Conservation (phyloP, 2,329 filamentous ascomycete genomes). For the Epichloe hybrida region DNA sequence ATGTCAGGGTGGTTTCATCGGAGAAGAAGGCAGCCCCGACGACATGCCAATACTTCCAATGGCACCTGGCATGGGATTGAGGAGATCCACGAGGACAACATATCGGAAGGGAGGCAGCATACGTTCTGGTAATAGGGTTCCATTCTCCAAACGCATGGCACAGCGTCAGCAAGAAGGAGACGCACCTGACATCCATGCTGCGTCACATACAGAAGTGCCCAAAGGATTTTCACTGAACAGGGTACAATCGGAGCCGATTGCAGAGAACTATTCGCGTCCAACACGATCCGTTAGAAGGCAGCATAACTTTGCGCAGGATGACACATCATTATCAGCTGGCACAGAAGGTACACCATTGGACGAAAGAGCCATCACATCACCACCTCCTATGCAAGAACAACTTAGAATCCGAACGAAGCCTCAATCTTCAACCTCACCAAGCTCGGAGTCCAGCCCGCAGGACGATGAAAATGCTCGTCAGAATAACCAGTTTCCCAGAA, state of each 20-base stretch:
- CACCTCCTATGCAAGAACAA: conserved; percentile 17
- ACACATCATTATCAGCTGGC: conserved; percentile 29
- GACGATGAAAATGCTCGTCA: conserved; percentile 21
- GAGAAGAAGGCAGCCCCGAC: conserved; percentile 35
- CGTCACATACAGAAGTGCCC: conserved; percentile 30
- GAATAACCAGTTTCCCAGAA: conserved; percentile 13
- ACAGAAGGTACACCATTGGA: conserved; percentile 26
- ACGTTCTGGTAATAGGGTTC: conserved; percentile 60
- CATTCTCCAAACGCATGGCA: conserved; percentile 59
- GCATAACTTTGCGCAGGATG: conserved; percentile 34
- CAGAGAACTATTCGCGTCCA: conserved; percentile 51
- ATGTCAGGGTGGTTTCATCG: conserved; percentile 29
- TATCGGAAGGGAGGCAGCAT: conserved; percentile 79
- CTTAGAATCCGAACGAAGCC: conserved; percentile 22
- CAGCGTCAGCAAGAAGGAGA: conserved; percentile 50
- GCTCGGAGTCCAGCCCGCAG: conserved; percentile 46
- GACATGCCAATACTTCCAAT: conserved; percentile 81
- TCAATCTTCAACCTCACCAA: conserved; percentile 17
- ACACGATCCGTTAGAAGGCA: conserved; percentile 30
- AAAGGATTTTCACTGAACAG: conserved; percentile 41
- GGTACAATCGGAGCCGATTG: conserved; percentile 56
- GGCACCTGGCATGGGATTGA: conserved; percentile 63
- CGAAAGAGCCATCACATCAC: conserved; percentile 8
- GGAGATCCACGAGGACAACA: conserved; percentile 81
- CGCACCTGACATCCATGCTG: conserved; percentile 11